Evolutionary conservation across 2,329 filamentous ascomycete genomes (phyloP), one percentile per base, ranked within the genome.

Genomic region (Alternaria burnsii): DNA sequence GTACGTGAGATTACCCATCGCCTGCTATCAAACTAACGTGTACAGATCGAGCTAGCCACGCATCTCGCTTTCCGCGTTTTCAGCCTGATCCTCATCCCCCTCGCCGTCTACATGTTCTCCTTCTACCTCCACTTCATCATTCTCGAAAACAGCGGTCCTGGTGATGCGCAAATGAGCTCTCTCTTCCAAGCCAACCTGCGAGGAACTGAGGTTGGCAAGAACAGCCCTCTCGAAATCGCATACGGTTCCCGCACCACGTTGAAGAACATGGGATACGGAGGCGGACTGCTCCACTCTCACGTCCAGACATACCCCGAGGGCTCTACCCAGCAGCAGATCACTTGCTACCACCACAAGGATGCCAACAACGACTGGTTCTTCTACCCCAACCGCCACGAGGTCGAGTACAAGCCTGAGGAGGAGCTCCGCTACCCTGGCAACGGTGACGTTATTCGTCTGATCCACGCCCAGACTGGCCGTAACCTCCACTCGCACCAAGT

Each of bases 341-440:
- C 95, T 65, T 99, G 96, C 85, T 99, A 99, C 82, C 95, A 99
- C 82, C 95, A 99, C 85, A 99, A 99, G 80, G 95, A 99, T 84
- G 87, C 94, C 78, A 99, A 99, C 87, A 99, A 99, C 79, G 95
- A 99, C 79, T 99, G 95, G 95, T 97, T 96, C 82, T 94, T 99
- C 81, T 97, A 97, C 79, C 95, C 95, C 26, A 97, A 94, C 82
- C 92, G 96, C 65, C 81, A 85, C 55, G 87, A 97, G 60, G 81
- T 86, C 24, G 89, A 91, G 18, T 97, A 89, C 74, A 85, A 94
- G 71, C 81, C 87, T 5, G 88, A 92, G 61, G 85, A 88, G 59
- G 88, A 90, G 36, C 84, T 92, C 63, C 84, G 83, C 64, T 97
- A 90, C 75, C 87, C 97, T 69, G 89, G 87, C 16, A 89, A 99